Conservation (phyloP, 2,329 filamentous ascomycete genomes). For the Xylariaceae sp. region DNA sequence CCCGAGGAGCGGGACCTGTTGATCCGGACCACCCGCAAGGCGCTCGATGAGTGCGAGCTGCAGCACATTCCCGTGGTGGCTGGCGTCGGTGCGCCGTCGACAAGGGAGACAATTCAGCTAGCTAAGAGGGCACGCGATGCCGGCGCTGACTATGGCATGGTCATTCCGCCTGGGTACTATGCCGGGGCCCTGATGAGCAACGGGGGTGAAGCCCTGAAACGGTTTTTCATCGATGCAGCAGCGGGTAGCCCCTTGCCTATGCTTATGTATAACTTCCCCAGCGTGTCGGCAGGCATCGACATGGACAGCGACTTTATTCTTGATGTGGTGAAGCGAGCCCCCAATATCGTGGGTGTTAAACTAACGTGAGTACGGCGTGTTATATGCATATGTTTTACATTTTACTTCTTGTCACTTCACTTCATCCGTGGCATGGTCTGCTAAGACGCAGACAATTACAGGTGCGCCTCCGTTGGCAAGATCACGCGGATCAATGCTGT, state of each 20-base stretch:
- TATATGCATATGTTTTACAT: no score
- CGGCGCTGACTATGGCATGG: conserved; percentile 62
- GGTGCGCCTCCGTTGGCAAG: conserved; percentile 50
- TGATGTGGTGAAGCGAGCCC: neutral
- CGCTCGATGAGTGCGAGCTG: conserved; percentile 32
- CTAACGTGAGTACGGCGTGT: no score
- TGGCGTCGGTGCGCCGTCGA: conserved; percentile 5
- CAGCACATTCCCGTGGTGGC: conserved; percentile 17
- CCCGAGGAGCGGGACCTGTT: conserved; percentile 37
- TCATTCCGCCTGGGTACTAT: conserved; percentile 68
- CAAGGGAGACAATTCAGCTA: conserved; percentile 33
- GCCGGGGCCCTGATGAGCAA: conserved; percentile 45
- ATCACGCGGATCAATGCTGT: conserved; percentile 32
- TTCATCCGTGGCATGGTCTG: no score
- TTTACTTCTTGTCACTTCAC: no score
- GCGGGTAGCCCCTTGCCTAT: conserved; percentile 4
- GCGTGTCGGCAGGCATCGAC: conserved; percentile 6
- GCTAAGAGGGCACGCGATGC: conserved; percentile 59
- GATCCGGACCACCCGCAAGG: conserved; percentile 36
- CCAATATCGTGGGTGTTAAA: conserved; percentile 2
- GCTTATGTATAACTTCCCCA: conserved; percentile 9
- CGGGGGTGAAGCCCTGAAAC: conserved; percentile 3
- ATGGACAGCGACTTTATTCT: conserved; percentile 6
- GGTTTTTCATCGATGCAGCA: conserved; percentile 8
- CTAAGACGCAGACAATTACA: no score